Evolutionary conservation across 495 filamentous ascomycete genomes (phyloP).

Genomic region (Penicillium tannophilum): DNA sequence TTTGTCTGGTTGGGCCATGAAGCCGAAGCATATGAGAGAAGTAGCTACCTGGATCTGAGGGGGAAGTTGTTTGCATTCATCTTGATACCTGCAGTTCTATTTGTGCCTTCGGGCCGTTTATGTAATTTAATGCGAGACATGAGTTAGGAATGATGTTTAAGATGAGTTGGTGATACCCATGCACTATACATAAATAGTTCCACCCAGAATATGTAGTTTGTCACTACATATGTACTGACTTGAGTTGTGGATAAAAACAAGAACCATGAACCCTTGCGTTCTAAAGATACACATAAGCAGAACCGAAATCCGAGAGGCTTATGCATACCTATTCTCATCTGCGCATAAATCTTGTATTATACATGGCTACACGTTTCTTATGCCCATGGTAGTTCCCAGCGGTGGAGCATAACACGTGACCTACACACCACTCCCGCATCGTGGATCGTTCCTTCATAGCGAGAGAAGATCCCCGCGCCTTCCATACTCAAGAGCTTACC

Average conservation of each 20-base stretch:
- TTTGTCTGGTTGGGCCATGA: slow-evolving; percentile 86
- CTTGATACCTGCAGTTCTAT: slow-evolving; percentile 11
- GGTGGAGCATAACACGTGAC: slow-evolving; percentile 1
- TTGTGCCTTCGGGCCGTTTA: slow-evolving; percentile 21
- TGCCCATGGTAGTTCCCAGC: too few species aligned
- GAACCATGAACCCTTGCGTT: too few species aligned
- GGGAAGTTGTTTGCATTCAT: slow-evolving; percentile 5
- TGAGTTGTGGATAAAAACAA: too few species aligned
- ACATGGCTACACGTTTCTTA: too few species aligned
- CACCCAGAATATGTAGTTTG: neutral
- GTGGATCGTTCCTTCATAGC: slow-evolving; percentile 1
- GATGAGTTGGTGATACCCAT: neutral
- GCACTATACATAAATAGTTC: neutral
- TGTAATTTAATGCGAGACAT: slow-evolving; percentile 28
- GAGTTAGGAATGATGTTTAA: slow-evolving; percentile 12
- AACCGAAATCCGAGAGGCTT: too few species aligned
- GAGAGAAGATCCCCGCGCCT: slow-evolving; percentile 6
- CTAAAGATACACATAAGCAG: too few species aligned
- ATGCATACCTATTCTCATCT: too few species aligned
- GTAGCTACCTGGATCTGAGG: slow-evolving; percentile 5
- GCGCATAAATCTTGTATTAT: too few species aligned
- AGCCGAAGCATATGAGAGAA: slow-evolving; percentile 56
- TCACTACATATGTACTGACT: too few species aligned
- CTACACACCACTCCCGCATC: slow-evolving; percentile 1
- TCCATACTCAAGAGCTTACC: slow-evolving; percentile 2